Evolutionary conservation across 2,329 filamentous ascomycete species (phyloP).

Genomic region (Xylogone sp.): DNA sequence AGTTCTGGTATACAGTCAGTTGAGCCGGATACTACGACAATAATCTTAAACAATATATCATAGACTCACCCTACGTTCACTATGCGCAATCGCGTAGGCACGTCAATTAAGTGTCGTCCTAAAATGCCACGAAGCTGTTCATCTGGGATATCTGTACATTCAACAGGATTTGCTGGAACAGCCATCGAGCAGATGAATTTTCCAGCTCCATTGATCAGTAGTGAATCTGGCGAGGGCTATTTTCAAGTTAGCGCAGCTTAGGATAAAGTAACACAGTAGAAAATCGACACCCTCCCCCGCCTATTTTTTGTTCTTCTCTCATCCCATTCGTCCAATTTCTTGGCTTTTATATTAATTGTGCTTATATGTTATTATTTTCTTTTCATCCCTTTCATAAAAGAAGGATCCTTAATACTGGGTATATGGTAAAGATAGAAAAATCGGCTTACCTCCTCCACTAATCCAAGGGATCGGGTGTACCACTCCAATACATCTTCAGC

Average conservation of each 20-base stretch:
- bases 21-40: neutral
- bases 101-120: constrained; percentile 17
- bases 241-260: constrained; percentile 1
- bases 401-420: too few species aligned
- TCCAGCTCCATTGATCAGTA: constrained; percentile 39
- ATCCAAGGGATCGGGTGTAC: constrained; percentile 38
- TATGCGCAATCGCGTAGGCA: constrained; percentile 31
- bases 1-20: constrained; percentile 6
- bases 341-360: neutral
- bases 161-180: constrained; percentile 29
- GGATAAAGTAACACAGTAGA: neutral
- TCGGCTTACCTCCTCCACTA: constrained; percentile 36
- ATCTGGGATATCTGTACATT: constrained; percentile 29
- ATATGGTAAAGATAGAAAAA: too few species aligned
- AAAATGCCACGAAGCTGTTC: constrained; percentile 21
- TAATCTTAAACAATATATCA: too few species aligned
- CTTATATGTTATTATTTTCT: neutral
- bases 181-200: constrained; percentile 1
- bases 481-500: constrained; percentile 37
- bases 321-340: too few species aligned
- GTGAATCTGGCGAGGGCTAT: constrained; percentile 37
- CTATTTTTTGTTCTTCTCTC: neutral
- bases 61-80: constrained; percentile 39
- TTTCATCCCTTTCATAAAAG: neutral
- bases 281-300: neutral